Percentiles rank a stretch among this genome's conserved stretches.
Evolutionary conservation across 495 filamentous ascomycete species (phyloP).

Genomic region (Penicillium flavigenum): DNA sequence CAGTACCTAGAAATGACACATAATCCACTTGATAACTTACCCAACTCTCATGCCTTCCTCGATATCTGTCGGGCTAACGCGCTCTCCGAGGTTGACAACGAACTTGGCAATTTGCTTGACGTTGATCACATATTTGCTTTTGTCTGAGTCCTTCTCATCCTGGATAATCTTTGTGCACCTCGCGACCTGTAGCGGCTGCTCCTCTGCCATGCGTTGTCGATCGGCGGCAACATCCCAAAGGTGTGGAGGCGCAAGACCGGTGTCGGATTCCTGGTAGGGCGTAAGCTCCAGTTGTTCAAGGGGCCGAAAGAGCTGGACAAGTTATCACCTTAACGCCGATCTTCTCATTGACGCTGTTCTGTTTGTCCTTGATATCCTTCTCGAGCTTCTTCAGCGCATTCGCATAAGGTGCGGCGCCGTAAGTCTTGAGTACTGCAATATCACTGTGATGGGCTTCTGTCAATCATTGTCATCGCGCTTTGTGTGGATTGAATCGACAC

Average conservation of each 20-base stretch:
- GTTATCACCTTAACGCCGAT: constrained; percentile 70
- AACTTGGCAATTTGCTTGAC: constrained; percentile 99
- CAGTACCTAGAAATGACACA: constrained; percentile 9
- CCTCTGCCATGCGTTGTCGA: constrained; percentile 95
- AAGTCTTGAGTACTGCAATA: constrained; percentile 98
- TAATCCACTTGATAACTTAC: constrained; percentile 39
- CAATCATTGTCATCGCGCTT: constrained; percentile 18
- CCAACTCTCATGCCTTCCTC: constrained; percentile 98
- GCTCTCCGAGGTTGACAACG: constrained; percentile 95
- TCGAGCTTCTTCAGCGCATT: constrained; percentile 91
- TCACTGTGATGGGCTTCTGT: constrained; percentile 60
- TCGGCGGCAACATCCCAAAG: constrained; percentile 98
- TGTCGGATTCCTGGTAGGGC: constrained; percentile 83
- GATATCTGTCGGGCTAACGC: constrained; percentile 97
- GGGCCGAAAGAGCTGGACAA: constrained; percentile 14
- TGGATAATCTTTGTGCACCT: constrained; percentile 99
- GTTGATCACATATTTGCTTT: constrained; percentile 99
- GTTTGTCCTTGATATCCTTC: constrained; percentile 97
- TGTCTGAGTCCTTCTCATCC: constrained; percentile 93
- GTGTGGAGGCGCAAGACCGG: constrained; percentile 94
- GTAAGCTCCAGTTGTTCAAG: constrained; percentile 24
- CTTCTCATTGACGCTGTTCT: constrained; percentile 96
- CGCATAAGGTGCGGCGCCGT: constrained; percentile 94
- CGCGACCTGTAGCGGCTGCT: constrained; percentile 96
- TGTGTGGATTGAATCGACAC: constrained; percentile 5